Evolutionary conservation across 2,329 filamentous ascomycete species (phyloP), one percentile per base, ranked within the genome.

Genomic region (Fusarium xylarioides): DNA sequence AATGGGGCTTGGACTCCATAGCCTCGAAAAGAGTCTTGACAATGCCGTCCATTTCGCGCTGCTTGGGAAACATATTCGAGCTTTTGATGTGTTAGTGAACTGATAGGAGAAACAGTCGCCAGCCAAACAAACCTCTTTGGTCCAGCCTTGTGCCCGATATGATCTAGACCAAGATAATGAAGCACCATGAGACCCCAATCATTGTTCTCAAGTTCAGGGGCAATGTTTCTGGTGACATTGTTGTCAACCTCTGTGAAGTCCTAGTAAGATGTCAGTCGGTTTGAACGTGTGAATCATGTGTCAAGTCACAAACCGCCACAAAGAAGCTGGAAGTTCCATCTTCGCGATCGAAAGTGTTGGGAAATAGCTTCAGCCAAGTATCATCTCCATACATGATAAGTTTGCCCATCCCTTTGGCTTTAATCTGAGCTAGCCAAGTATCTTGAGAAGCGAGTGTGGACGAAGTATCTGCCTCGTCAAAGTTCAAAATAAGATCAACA

Each of bases 261-360:
- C 94, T 97, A 35, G 38, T 28, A 52, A 44, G 9, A 40, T 19
- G 37, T 70, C 34, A 74, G 54, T 16, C 16, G 54, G 60, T 43
- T 47, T n/a, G 18, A 42, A 18, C 14, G 44, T 7, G 11, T 35
- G 12, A 40, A 30, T 7, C 38, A 10, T 10, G 5, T 15, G 21
- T 11, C n/a, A 30, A 47, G 23, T n/a, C 21, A 89, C 92, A 86
- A 82, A 97, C 94, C 82, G 96, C 95, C 76, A 99, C 96, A 82
- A 98, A 99, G 82, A 99, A 99, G 84, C 95, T 98, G 63, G 95
- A 95, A 5, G 96, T 99, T 53, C 97, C 96, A 82, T 99, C 97
- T 56, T 91, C 87, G 44, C 95, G 91, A 75, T 92, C 90, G 83
- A 99, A 99, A 53, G 92, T 94, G 21, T 89, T 90, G 2, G 96